These are phyloP conservation scores for Shiraia sp. DNA, from an alignment of 2,329 filamentous ascomycete species.

Conservation along the genomic window DNA sequence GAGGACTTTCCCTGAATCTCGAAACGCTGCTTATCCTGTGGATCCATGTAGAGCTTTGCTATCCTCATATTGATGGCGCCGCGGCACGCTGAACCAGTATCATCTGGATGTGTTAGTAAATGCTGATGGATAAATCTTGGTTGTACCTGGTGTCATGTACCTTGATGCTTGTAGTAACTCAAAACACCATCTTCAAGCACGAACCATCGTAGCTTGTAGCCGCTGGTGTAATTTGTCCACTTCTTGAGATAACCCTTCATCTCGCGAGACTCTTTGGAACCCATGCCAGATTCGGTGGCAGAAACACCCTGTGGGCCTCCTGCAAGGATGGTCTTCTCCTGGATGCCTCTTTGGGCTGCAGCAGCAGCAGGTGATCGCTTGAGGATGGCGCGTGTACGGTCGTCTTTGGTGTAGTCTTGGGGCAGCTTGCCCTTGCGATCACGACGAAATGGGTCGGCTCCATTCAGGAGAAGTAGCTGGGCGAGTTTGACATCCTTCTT, in stretches of 20 bases:
- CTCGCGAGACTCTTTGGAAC: constrained; percentile 85
- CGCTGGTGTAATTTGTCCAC: constrained; percentile 98
- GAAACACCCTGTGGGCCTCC: constrained; percentile 64
- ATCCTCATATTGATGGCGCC: constrained; percentile 99
- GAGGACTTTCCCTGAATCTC: constrained; percentile 98
- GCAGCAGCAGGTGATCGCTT: constrained; percentile 95
- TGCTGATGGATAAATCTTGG: too few species aligned
- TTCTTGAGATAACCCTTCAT: constrained; percentile 99
- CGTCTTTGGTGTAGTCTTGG: constrained; percentile 95
- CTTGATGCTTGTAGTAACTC: constrained; percentile 98
- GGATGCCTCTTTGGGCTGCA: constrained; percentile 90
- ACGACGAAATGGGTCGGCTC: constrained; percentile 91
- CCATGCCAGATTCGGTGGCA: constrained; percentile 62
- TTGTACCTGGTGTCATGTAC: too few species aligned
- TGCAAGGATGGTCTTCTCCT: constrained; percentile 94
- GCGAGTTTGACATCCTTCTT: constrained; percentile 86
- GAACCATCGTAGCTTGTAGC: constrained; percentile 97
- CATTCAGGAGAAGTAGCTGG: constrained; percentile 87
- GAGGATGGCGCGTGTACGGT: constrained; percentile 81
- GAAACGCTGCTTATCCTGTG: constrained; percentile 96
- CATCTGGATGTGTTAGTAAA: constrained; percentile 59
- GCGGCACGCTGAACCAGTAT: constrained; percentile 91
- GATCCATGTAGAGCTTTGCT: constrained; percentile 90
- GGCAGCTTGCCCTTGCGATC: constrained; percentile 95
- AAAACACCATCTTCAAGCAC: constrained; percentile 95